Base-by-base conservation (phyloP, 2,329 filamentous ascomycete genomes). In the Calonectria pseudoreteaudii region DNA sequence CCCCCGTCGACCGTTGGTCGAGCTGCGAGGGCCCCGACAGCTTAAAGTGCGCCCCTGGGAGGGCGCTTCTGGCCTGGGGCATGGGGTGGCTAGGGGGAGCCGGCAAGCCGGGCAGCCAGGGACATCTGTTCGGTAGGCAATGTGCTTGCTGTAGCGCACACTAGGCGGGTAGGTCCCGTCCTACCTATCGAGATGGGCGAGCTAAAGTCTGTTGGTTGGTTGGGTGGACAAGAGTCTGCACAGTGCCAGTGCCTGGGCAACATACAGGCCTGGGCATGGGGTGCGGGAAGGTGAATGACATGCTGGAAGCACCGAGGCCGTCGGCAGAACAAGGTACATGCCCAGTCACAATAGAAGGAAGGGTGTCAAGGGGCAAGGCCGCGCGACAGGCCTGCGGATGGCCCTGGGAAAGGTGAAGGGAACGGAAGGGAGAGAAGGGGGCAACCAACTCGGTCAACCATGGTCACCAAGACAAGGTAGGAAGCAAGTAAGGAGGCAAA, bases 1-100 rank as follows among this genome's bases (percentile, higher is more conserved):
- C 79, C 79, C 79, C 79, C 78, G 74, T 76, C 70, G 70, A 68
- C 66, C 67, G 76, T 73, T 80, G 74, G 78, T 80, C 65, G 70
- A 77, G 72, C 74, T 74, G 74, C 78, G 76, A 79, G 75, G 76
- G 74, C 78, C 77, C 77, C 74, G 73, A 76, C 77, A 74, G 73
- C 75, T 79, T 74, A 78, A 77, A 73, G 67, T 74, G 77, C 77
- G 73, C 72, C 76, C 75, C 78, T 72, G 73, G 71, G 38, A 74
- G 67, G 68, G 66, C 66, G 31, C 34, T 53, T 28, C 56, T 30
- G 47, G 52, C 34, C 20, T 47, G 53, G 50, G 50, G 62, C 23
- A 26, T 56, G 56, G 20, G 64, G 70, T 56, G 52, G n/a, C 41
- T 62, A 49, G 53, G 31, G 69, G 30, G 41, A 56, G 44, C 41